Base-by-base conservation (phyloP, 2,329 filamentous ascomycete genomes). In the Claviceps sp. region DNA sequence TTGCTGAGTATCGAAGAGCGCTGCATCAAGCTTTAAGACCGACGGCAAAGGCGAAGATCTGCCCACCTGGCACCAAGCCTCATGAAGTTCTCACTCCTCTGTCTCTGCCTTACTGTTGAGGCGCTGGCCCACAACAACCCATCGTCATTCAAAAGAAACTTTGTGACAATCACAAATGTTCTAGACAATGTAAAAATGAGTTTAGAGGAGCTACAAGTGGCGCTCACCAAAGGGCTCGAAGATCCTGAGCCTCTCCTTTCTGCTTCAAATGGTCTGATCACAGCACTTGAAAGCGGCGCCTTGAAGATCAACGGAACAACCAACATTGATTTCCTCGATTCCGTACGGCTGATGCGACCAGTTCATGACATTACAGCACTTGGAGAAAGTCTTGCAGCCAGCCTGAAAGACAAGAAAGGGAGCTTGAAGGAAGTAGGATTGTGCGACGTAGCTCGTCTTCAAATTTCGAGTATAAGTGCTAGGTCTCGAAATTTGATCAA, bases 21-120 rank as follows among this genome's bases (percentile, higher is more conserved):
- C 26, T 30, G 26, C 26, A 30, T 30, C 26, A 30, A 30, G 26
- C 26, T 9, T 30, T 2, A 7, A 30, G 26, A 30, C 26, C 26
- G 26, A 30, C 26, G 26, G 26, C 26, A 30, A 30, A 30, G 26
- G 26, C 26, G 8, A 9, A 30, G 40, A 42, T 8, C 41, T 20
- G 14, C 18, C 18, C 18, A 13, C 18, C 18, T 18, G 18, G 18
- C 18, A 18, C 20, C 20, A 22, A 22, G 22, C 20, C 37, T 37
- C 6, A 51, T 51, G 50, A 51, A 47, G 50, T 22, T 41, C 34
- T 41, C 61, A 60, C 37, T 63, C 63, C 14, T 47, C 30, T 5
- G 16, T 5, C 34, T 44, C 3, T 42, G 50, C 43, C 22, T 51
- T 11, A n/a, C 37, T 13, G 43, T 20, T 11, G 16, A 30, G 44